Percentiles rank a stretch among this genome's conserved stretches.
Evolutionary conservation across 345 rosid genomes (phyloP).

Genomic region (Salix purpurea): DNA sequence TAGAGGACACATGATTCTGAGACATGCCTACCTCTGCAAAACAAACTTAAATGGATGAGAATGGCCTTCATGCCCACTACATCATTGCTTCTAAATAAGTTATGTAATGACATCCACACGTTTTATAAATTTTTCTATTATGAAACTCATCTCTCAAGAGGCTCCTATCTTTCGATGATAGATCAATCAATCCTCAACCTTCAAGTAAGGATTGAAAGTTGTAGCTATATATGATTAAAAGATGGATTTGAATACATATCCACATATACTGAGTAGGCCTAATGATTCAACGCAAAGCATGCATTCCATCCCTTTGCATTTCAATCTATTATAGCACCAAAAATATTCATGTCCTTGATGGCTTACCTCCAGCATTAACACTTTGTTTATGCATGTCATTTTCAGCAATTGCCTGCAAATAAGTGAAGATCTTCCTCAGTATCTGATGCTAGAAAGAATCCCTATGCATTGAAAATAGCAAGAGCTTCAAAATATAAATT

Average conservation of each 20-base stretch:
- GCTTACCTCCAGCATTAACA: slow-evolving; percentile 38
- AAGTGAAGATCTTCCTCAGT: slow-evolving; percentile 5
- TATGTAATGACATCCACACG: not conserved
- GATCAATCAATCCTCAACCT: not conserved
- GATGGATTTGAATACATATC: not conserved
- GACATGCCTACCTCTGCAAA: slow-evolving; percentile 55
- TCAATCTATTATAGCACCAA: not conserved
- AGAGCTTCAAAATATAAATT: slow-evolving; percentile 6
- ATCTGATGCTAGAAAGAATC: slow-evolving; percentile 1
- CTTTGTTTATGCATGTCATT: slow-evolving; percentile 43
- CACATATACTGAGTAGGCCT: not conserved
- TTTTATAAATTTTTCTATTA: not conserved
- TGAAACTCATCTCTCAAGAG: not conserved
- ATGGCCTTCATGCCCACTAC: not conserved
- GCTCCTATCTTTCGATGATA: not conserved
- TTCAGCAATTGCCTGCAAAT: slow-evolving; percentile 42
- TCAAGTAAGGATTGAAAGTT: not conserved
- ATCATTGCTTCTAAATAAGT: not conserved
- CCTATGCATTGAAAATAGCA: not conserved
- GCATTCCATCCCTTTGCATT: not conserved
- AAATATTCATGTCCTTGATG: slow-evolving; percentile 41
- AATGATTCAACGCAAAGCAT: not conserved
- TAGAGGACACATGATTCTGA: slow-evolving; percentile 45
- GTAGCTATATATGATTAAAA: not conserved
- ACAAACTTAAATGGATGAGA: slow-evolving; percentile 13